Evolutionary conservation across 139 green algal genomes (phyloP).

Genomic region (Edaphochlamys debaryana): DNA sequence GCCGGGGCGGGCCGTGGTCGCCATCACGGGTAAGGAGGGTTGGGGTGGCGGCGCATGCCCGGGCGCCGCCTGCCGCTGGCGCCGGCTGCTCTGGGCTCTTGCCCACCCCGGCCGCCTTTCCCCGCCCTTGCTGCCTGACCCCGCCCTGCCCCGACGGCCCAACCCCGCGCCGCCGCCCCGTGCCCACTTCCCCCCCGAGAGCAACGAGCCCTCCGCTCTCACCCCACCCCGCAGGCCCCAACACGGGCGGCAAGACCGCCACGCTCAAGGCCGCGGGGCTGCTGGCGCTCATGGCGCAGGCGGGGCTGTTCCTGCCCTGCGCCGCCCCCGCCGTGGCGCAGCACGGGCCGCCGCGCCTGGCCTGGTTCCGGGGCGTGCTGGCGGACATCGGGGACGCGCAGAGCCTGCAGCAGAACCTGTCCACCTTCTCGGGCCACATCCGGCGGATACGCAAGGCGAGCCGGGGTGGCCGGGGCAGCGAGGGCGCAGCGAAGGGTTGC

Average conservation of each 20-base stretch:
- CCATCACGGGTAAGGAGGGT: slow-evolving; percentile 59
- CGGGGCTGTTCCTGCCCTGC: slow-evolving; percentile 73
- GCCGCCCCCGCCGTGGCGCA: background rate
- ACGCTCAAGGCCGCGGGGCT: slow-evolving; percentile 92
- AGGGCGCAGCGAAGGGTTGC: too few relatives aligned
- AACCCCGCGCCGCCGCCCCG: too few relatives aligned
- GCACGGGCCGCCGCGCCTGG: slow-evolving; percentile 48
- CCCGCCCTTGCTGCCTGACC: too few relatives aligned
- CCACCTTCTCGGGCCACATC: slow-evolving; percentile 95
- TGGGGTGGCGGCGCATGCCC: too few relatives aligned
- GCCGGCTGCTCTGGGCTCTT: too few relatives aligned
- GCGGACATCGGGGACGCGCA: slow-evolving; percentile 92
- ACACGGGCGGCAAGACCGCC: slow-evolving; percentile 93
- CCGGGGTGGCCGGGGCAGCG: too few relatives aligned
- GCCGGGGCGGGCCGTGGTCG: slow-evolving; percentile 47
- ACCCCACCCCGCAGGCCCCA: slow-evolving; percentile 44
- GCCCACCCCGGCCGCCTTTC: too few relatives aligned
- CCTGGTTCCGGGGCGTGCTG: slow-evolving; percentile 82
- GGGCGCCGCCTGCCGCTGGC: too few relatives aligned
- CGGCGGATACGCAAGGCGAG: slow-evolving; percentile 35
- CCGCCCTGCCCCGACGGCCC: too few relatives aligned
- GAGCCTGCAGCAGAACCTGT: slow-evolving; percentile 89
- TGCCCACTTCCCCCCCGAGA: too few relatives aligned
- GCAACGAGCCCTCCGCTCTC: too few relatives aligned
- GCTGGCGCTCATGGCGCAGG: slow-evolving; percentile 83